Conservation (phyloP, 352 stramenopile species). For the Blastocystis sp. region DNA sequence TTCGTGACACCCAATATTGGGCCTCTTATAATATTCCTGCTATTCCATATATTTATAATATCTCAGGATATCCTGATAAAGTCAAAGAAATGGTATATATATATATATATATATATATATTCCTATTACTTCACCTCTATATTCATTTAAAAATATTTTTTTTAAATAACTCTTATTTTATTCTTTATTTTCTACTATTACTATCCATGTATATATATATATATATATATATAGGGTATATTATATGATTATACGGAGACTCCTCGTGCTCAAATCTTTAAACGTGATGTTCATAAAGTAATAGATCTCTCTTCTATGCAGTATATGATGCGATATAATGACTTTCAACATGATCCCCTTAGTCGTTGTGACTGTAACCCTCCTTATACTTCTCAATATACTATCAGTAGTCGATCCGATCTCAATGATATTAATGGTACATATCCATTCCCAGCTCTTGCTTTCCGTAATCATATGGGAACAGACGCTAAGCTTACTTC, state of each 20-base stretch:
- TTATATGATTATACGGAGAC: conserved; percentile 46
- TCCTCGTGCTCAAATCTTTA: conserved; percentile 50
- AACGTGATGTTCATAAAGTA: conserved; percentile 46
- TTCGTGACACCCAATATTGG: conserved; percentile 51
- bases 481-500: conserved; percentile 43
- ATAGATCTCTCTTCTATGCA: conserved; percentile 47
- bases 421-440: conserved; percentile 9
- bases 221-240: conserved; percentile 46
- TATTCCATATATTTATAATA: conserved; percentile 48
- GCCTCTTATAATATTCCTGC: conserved; percentile 55
- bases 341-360: conserved; percentile 49
- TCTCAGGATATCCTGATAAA: conserved; percentile 46
- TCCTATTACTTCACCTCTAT: too few relatives aligned
- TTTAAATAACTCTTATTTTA: too few relatives aligned
- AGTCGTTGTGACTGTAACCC: conserved; percentile 42
- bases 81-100: conserved; percentile 36
- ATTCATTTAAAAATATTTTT: too few relatives aligned
- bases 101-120: too few relatives aligned
- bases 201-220: too few relatives aligned
- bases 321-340: conserved; percentile 51
- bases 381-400: conserved; percentile 32
- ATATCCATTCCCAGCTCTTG: conserved; percentile 46
- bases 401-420: conserved; percentile 14
- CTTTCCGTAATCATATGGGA: conserved; percentile 50
- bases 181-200: conserved; percentile 41